These are phyloP conservation scores for Apiospora rasikravindrae DNA, from an alignment of 2,329 filamentous ascomycete genomes.

Conservation along the genomic window DNA sequence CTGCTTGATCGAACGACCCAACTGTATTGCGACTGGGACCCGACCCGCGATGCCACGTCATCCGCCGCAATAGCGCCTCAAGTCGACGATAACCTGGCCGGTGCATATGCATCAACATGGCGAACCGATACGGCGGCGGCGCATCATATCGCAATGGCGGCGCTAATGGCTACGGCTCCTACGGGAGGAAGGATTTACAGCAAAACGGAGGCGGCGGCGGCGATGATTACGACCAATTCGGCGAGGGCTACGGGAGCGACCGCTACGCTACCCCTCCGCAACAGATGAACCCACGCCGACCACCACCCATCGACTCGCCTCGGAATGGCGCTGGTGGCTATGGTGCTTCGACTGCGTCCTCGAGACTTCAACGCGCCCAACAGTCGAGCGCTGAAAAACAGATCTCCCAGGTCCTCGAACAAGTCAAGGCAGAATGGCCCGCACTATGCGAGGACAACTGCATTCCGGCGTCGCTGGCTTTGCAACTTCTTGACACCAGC, in stretches of 20 bases:
- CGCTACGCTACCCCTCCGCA: conserved; percentile 44
- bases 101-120: conserved; percentile 20
- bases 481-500: conserved; percentile 92
- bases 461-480: conserved; percentile 90
- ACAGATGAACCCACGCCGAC: conserved; percentile 36
- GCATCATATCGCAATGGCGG: conserved; percentile 50
- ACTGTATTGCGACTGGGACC: conserved; percentile 4
- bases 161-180: conserved; percentile 50
- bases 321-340: conserved; percentile 33
- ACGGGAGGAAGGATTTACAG: conserved; percentile 24
- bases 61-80: conserved; percentile 16
- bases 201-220: conserved; percentile 29
- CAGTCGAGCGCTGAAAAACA: conserved; percentile 59
- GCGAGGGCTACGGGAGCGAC: conserved; percentile 51
- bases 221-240: conserved; percentile 58
- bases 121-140: conserved; percentile 22
- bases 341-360: conserved; percentile 30
- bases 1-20: background rate
- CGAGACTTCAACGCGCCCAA: conserved; percentile 31
- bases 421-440: conserved; percentile 89
- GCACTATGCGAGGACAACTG: conserved; percentile 89
- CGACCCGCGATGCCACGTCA: conserved; percentile 20
- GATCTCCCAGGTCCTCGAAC: conserved; percentile 71
- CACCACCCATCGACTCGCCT: conserved; percentile 37
- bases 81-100: conserved; percentile 4